Evolutionary conservation across 176 grass and related monocot genomes (phyloP).

Genomic region (Pontederia crassipes): DNA sequence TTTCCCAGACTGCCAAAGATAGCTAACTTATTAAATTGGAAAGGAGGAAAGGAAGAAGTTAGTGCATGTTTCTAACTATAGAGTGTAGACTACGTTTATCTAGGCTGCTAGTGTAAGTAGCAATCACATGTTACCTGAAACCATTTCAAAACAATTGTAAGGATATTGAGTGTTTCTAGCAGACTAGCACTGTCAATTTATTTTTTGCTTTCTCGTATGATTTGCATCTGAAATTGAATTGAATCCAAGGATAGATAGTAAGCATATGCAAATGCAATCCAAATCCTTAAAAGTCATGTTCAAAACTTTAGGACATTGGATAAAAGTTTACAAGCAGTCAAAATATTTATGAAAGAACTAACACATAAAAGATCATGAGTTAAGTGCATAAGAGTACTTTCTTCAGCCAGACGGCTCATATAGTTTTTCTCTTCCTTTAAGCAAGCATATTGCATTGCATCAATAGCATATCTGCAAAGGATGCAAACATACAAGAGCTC

Average conservation of each 20-base stretch:
- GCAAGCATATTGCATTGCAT: conserved; percentile 22
- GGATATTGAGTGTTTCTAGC: conserved; percentile 24
- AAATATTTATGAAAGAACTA: neutral
- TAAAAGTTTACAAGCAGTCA: neutral
- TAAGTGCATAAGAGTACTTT: conserved; percentile 20
- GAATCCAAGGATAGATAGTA: no score
- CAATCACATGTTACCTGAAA: conserved; percentile 27
- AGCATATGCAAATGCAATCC: neutral
- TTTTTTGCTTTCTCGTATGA: conserved; percentile 19
- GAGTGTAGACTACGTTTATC: no score
- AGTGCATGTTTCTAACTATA: no score
- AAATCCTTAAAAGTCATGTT: no score
- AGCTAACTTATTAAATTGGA: no score
- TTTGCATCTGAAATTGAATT: conserved; percentile 17
- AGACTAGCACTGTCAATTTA: conserved; percentile 18
- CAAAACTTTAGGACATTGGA: no score
- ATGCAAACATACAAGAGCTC: no score
- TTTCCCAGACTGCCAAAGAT: conserved; percentile 20
- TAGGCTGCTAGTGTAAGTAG: no score
- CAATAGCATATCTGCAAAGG: conserved; percentile 28
- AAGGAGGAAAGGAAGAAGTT: neutral
- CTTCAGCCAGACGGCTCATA: conserved; percentile 8
- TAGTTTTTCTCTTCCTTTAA: conserved; percentile 19
- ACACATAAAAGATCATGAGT: neutral
- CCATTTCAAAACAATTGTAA: conserved; percentile 22